phyloP scores from a whole-genome alignment of 176 grass and related monocot species.

The Stipa capillata region DNA sequence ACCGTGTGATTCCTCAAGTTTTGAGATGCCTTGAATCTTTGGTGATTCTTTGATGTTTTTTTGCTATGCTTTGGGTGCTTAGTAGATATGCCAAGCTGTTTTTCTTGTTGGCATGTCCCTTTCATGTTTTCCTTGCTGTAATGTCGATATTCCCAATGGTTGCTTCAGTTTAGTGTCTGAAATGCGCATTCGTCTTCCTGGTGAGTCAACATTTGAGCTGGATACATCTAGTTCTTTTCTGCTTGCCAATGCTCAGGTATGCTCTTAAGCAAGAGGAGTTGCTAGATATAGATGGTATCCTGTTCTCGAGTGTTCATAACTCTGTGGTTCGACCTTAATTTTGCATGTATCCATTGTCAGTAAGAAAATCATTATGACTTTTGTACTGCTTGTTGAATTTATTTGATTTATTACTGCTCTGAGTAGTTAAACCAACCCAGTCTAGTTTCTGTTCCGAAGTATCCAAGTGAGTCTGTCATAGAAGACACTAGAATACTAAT shows the following conservation, averaged over 20 bases:
- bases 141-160: no score
- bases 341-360: neutral
- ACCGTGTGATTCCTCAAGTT: neutral
- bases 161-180: no score
- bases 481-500: neutral
- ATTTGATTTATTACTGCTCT: neutral
- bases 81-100: no score
- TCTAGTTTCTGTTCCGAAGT: neutral
- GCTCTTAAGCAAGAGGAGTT: no score
- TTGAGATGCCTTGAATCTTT: neutral
- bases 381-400: neutral
- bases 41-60: neutral
- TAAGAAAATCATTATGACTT: neutral
- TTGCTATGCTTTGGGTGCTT: neutral
- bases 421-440: neutral
- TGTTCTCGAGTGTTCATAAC: neutral
- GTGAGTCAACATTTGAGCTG: no score
- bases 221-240: no score
- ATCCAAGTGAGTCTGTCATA: neutral
- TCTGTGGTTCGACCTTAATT: neutral
- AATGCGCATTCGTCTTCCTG: no score
- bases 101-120: neutral
- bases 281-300: neutral
- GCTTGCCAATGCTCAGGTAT: no score
- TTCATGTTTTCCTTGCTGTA: no score